A percentile compares a stretch with the other conserved stretches of the same genome.
Evolutionary conservation across 768 basidiomycete species (phyloP).

Genomic region (Lenzites betulinus): DNA sequence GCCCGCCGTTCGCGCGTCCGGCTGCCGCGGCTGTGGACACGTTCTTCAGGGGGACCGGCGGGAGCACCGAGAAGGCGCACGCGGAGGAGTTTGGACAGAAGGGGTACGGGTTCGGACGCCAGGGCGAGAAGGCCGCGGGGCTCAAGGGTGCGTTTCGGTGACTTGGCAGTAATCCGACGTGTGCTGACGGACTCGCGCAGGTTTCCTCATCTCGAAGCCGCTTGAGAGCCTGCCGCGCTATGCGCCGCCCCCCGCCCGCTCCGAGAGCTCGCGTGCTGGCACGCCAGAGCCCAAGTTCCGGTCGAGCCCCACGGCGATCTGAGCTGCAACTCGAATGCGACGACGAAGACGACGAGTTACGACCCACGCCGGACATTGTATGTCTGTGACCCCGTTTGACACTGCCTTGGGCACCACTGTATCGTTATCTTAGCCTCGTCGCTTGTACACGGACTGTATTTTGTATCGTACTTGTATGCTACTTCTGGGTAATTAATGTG

Average conservation of each 20-base stretch:
- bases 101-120: conserved; percentile 77
- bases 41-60: conserved; percentile 30
- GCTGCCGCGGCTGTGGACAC: conserved; percentile 21
- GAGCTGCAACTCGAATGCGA: conserved; percentile 5
- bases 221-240: conserved; percentile 58
- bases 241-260: conserved; percentile 36
- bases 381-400: conserved; percentile 1
- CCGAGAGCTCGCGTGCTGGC: conserved; percentile 28
- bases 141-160: conserved; percentile 50
- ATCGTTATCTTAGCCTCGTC: conserved; percentile 21
- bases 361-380: conserved; percentile 1
- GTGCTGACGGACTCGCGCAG: conserved; percentile 32
- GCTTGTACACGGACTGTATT: conserved; percentile 11
- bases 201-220: conserved; percentile 60
- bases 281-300: conserved; percentile 34
- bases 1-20: conserved; percentile 29
- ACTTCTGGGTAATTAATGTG: conserved; percentile 5
- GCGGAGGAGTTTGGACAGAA: conserved; percentile 23
- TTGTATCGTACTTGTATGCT: conserved; percentile 13
- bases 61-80: conserved; percentile 20
- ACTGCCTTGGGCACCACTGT: conserved; percentile 13
- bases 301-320: conserved; percentile 35
- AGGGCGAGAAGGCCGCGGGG: conserved; percentile 77
- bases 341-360: conserved; percentile 20
- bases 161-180: too few relatives aligned